Percentiles rank a stretch among this genome's conserved stretches.
Conservation (phyloP, 371 early-diverging fungal genomes). For the Dinochytrium kinnereticum region DNA sequence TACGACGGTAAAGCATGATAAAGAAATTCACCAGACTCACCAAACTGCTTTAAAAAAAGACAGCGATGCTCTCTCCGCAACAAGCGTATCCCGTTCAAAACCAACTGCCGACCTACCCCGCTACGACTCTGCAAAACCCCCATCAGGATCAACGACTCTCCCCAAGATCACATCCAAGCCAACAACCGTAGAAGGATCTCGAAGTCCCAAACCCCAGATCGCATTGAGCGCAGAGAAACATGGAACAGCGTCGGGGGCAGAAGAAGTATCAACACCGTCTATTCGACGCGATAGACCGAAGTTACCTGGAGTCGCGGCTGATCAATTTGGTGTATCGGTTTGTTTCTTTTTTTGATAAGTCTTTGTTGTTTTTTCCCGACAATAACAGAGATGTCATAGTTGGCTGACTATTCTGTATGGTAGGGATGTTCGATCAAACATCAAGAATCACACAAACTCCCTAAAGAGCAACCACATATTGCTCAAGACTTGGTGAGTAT, state of each 20-base stretch:
- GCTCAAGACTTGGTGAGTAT: not conserved
- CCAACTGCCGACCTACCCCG: not conserved
- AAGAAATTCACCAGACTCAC: too few relatives aligned
- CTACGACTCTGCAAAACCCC: not conserved
- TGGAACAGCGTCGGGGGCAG: not conserved
- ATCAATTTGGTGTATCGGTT: not conserved
- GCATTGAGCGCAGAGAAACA: constrained; percentile 5
- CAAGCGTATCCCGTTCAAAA: not conserved
- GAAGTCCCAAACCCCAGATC: not conserved
- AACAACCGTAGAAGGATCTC: not conserved
- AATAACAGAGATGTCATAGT: too few relatives aligned
- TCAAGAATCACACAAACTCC: not conserved
- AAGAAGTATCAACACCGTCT: not conserved
- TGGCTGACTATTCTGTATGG: too few relatives aligned
- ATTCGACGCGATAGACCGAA: not conserved
- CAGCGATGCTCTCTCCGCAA: not conserved
- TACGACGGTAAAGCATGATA: constrained; percentile 10
- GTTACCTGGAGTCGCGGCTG: not conserved
- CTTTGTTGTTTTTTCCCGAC: too few relatives aligned
- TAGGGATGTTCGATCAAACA: not conserved
- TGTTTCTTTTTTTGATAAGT: not conserved
- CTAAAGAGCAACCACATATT: too few relatives aligned
- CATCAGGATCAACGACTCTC: not conserved
- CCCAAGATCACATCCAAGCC: not conserved
- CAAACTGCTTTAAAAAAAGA: constrained; percentile 1